A percentile compares a stretch with the other conserved stretches of the same genome.
Evolutionary conservation across 2,329 filamentous ascomycete species (phyloP).

Genomic region (Byssothecium circinans): DNA sequence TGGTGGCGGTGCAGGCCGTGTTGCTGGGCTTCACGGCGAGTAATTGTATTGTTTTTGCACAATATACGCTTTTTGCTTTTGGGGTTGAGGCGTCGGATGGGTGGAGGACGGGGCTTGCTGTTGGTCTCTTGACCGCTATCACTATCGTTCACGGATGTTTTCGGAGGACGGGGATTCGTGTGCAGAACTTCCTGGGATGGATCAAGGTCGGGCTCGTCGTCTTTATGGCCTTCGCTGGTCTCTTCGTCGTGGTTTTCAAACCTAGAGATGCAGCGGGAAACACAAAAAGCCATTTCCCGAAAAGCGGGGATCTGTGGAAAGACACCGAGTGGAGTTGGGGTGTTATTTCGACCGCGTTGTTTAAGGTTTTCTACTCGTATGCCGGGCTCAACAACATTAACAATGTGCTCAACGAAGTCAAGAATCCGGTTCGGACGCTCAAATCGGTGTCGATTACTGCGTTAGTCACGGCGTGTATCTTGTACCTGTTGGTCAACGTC

Average conservation of each 20-base stretch:
- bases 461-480: slow-evolving; percentile 61
- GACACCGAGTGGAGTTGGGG: slow-evolving; percentile 71
- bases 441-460: slow-evolving; percentile 64
- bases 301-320: slow-evolving; percentile 62
- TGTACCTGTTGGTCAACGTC: slow-evolving; percentile 70
- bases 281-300: slow-evolving; percentile 25
- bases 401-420: slow-evolving; percentile 72
- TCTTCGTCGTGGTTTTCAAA: slow-evolving; percentile 39
- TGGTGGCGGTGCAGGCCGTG: slow-evolving; percentile 66
- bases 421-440: slow-evolving; percentile 66
- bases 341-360: slow-evolving; percentile 65
- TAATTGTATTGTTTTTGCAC: slow-evolving; percentile 70
- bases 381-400: slow-evolving; percentile 67
- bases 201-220: slow-evolving; percentile 43
- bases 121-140: slow-evolving; percentile 42
- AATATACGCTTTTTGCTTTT: slow-evolving; percentile 64
- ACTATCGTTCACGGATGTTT: slow-evolving; percentile 45
- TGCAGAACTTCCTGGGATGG: slow-evolving; percentile 46
- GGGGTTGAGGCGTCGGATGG: slow-evolving; percentile 55
- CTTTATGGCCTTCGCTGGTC: slow-evolving; percentile 44
- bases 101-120: slow-evolving; percentile 56
- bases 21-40: slow-evolving; percentile 68
- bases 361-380: slow-evolving; percentile 70
- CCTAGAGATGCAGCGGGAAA: slow-evolving; percentile 18
- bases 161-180: slow-evolving; percentile 38